These are phyloP conservation scores for Hypericum androsaemum DNA, from an alignment of 345 rosid genomes.

Conservation along the genomic window DNA sequence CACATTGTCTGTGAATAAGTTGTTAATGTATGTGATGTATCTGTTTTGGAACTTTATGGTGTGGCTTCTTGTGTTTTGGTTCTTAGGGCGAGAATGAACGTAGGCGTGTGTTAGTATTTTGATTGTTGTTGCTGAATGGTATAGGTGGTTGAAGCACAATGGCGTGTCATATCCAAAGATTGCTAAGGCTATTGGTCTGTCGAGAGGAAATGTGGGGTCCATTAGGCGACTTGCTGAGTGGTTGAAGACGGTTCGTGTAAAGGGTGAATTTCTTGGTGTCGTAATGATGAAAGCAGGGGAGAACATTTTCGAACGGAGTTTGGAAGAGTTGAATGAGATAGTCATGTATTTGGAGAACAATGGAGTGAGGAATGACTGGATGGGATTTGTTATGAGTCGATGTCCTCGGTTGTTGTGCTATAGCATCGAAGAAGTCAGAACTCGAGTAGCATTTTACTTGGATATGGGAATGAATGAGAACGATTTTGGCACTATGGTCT, in stretches of 20 bases:
- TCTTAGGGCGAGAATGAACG: not conserved
- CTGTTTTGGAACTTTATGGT: not conserved
- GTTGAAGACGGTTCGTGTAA: constrained; percentile 73
- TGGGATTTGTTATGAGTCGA: constrained; percentile 72
- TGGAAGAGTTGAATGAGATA: constrained; percentile 45
- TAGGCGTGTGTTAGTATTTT: constrained; percentile 2
- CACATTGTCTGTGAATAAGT: not conserved
- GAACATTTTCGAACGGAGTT: constrained; percentile 40
- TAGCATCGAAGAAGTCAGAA: constrained; percentile 53
- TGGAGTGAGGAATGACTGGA: constrained; percentile 79
- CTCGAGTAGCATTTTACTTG: constrained; percentile 55
- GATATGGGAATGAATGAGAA: constrained; percentile 71
- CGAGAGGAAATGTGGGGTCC: constrained; percentile 59
- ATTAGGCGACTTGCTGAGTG: constrained; percentile 46
- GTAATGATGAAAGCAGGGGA: constrained; percentile 58
- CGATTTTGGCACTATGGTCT: constrained; percentile 92
- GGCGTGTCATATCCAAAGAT: constrained; percentile 57
- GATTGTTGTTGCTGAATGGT: constrained; percentile 14
- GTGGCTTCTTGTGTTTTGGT: not conserved
- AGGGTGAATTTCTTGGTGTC: constrained; percentile 57
- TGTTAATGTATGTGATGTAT: not conserved
- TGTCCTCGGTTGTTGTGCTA: constrained; percentile 56
- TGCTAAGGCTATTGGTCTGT: constrained; percentile 58
- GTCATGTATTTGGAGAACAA: constrained; percentile 61
- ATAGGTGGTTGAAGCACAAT: constrained; percentile 94